Percentiles rank a stretch among this genome's conserved stretches.
Conservation (phyloP, 192 early-diverging fungal genomes). For the Thoreauomyces humboldtii region DNA sequence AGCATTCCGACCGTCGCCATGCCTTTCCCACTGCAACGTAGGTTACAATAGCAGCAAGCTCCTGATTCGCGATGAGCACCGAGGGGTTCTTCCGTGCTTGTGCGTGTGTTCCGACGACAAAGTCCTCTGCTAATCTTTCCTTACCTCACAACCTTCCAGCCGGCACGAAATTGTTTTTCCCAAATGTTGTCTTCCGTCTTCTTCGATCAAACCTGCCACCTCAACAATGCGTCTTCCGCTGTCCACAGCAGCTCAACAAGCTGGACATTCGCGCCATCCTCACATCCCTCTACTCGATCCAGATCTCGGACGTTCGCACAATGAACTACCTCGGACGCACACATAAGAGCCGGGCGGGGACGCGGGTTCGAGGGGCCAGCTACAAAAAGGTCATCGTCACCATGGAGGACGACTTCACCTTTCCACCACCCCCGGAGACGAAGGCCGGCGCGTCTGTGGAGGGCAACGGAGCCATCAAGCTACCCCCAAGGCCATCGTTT, state of each 20-base stretch:
- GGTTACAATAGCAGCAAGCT: no score
- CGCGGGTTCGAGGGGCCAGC: conserved; percentile 18
- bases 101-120: neutral
- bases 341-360: conserved; percentile 38
- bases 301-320: conserved; percentile 83
- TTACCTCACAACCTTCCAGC: conserved; percentile 23
- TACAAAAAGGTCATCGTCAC: conserved; percentile 74
- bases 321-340: conserved; percentile 74
- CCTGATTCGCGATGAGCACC: neutral
- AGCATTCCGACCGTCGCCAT: no score
- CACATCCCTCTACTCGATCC: conserved; percentile 76
- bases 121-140: neutral
- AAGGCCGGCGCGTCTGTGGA: neutral
- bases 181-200: conserved; percentile 80
- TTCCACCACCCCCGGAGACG: conserved; percentile 41
- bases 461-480: conserved; percentile 26
- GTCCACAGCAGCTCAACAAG: conserved; percentile 88
- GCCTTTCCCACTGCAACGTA: conserved; percentile 12
- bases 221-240: conserved; percentile 88
- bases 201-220: conserved; percentile 73
- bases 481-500: conserved; percentile 11
- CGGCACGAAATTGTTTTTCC: conserved; percentile 71
- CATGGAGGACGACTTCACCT: conserved; percentile 63
- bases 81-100: neutral
- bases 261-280: conserved; percentile 88